Evolutionary conservation across 345 rosid species (phyloP).

Genomic region (Aethionema arabicum): DNA sequence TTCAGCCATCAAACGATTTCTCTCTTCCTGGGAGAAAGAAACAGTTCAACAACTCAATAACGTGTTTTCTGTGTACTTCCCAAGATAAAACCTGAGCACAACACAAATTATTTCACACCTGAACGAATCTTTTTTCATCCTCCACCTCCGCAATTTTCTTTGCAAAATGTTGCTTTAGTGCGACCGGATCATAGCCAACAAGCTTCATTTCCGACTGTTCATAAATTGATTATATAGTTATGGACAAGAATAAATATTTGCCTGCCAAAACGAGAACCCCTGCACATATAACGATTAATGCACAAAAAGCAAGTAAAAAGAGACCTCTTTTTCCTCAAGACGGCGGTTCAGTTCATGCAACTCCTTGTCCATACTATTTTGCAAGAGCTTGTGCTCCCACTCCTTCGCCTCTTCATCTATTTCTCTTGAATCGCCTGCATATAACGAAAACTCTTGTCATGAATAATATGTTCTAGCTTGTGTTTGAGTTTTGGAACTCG

Average conservation of each 20-base stretch:
- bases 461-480: constrained; percentile 2
- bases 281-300: not conserved
- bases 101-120: constrained; percentile 46
- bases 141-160: constrained; percentile 89
- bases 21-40: constrained; percentile 70
- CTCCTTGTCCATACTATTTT: constrained; percentile 92
- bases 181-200: constrained; percentile 63
- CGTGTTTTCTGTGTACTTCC: not conserved
- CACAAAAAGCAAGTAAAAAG: constrained; percentile 21
- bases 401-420: constrained; percentile 88
- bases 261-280: constrained; percentile 5
- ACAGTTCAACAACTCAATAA: constrained; percentile 6
- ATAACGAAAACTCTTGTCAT: constrained; percentile 24
- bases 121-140: constrained; percentile 85
- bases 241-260: constrained; percentile 1
- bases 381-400: constrained; percentile 96
- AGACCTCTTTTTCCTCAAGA: constrained; percentile 97
- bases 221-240: constrained; percentile 7
- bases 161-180: constrained; percentile 91
- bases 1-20: constrained; percentile 80
- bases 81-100: constrained; percentile 6
- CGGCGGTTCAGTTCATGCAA: constrained; percentile 83
- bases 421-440: constrained; percentile 68
- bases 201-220: constrained; percentile 92
- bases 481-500: constrained; percentile 11